Evolutionary conservation across 2,329 filamentous ascomycete species (phyloP).

Genomic region (Ophiostoma angusticollis): DNA sequence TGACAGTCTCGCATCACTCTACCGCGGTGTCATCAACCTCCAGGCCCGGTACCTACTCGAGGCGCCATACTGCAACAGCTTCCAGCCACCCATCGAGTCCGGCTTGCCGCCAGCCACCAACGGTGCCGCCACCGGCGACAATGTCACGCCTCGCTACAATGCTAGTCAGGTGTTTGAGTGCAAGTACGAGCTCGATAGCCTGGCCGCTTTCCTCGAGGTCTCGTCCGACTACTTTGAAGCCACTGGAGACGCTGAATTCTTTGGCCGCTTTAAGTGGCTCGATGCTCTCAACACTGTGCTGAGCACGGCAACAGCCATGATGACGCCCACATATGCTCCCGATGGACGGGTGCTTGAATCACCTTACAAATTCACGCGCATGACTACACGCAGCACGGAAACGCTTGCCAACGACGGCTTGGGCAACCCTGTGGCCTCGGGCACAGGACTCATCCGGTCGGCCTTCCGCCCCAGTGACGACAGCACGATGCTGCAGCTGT

Average conservation of each 20-base stretch:
- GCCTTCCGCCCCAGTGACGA: constrained; percentile 89
- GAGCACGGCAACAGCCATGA: constrained; percentile 55
- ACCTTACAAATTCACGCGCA: constrained; percentile 66
- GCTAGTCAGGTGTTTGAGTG: constrained; percentile 72
- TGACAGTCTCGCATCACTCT: constrained; percentile 54
- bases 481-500: constrained; percentile 70
- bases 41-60: constrained; percentile 58
- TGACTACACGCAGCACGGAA: constrained; percentile 63
- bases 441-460: constrained; percentile 74
- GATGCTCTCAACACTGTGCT: constrained; percentile 59
- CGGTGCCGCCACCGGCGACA: constrained; percentile 46
- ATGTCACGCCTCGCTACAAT: constrained; percentile 51
- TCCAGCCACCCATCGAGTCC: constrained; percentile 74
- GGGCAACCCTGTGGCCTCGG: constrained; percentile 64
- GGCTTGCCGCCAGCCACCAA: constrained; percentile 46
- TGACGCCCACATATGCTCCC: constrained; percentile 57
- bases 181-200: constrained; percentile 88
- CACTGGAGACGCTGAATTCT: constrained; percentile 61
- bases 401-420: constrained; percentile 65
- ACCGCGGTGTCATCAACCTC: constrained; percentile 63
- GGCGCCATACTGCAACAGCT: constrained; percentile 83
- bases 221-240: constrained; percentile 66
- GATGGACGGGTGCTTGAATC: constrained; percentile 40
- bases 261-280: constrained; percentile 60
- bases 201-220: constrained; percentile 75